phyloP scores from a whole-genome alignment of 2,329 filamentous ascomycete species.

The Zopfia rhizophila region DNA sequence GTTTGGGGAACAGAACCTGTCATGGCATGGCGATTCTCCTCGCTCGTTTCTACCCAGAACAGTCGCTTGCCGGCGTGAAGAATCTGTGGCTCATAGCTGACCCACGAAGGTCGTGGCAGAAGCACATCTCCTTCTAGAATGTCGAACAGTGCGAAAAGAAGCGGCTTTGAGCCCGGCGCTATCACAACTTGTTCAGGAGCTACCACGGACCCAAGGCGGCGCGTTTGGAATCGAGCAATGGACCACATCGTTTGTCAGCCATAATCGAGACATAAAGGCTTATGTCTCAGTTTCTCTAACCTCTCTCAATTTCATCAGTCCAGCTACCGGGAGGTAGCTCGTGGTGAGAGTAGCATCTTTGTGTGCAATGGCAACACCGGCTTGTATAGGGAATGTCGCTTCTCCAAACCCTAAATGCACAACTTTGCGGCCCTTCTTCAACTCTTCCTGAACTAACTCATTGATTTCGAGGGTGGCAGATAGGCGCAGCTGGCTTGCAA shows the following conservation, averaged over 20 bases:
- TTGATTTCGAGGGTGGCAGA: slow-evolving; percentile 14
- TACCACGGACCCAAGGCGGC: slow-evolving; percentile 1
- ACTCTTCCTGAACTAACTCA: slow-evolving; percentile 4
- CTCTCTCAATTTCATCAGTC: slow-evolving; percentile 4
- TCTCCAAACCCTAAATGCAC: slow-evolving; percentile 16
- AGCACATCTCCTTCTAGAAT: slow-evolving; percentile 9
- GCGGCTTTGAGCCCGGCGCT: slow-evolving; percentile 10
- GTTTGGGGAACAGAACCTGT: neutral
- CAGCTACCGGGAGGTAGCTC: slow-evolving; percentile 12
- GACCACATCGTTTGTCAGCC: slow-evolving; percentile 2
- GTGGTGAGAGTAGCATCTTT: slow-evolving; percentile 2
- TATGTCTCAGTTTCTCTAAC: neutral
- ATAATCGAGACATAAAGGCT: neutral
- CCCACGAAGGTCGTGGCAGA: slow-evolving; percentile 14
- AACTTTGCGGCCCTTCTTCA: neutral
- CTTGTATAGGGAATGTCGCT: slow-evolving; percentile 11
- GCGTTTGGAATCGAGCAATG: slow-evolving; percentile 12
- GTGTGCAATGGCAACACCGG: slow-evolving; percentile 2
- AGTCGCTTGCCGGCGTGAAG: slow-evolving; percentile 12
- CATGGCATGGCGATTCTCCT: slow-evolving; percentile 10
- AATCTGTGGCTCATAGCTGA: slow-evolving; percentile 15
- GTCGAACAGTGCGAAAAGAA: slow-evolving; percentile 15
- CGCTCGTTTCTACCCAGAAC: slow-evolving; percentile 13
- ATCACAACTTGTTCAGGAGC: slow-evolving; percentile 9
- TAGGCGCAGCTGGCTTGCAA: slow-evolving; percentile 4